Evolutionary conservation across 2,329 filamentous ascomycete genomes (phyloP).

Genomic region (Gnomoniopsis sp.): DNA sequence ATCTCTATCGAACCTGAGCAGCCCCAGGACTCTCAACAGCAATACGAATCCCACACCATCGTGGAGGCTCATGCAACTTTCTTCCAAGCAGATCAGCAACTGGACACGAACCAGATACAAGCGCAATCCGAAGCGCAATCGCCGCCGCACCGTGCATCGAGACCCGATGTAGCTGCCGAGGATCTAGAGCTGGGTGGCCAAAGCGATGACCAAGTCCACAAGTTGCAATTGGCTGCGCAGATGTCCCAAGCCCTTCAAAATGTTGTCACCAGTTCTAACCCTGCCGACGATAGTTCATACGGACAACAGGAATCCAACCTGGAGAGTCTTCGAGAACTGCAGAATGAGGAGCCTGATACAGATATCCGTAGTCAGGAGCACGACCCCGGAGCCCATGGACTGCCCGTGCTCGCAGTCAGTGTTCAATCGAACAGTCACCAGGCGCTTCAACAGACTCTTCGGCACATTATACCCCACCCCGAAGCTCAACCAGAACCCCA

Average conservation of each 20-base stretch:
- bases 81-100: conserved; percentile 14
- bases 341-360: conserved; percentile 21
- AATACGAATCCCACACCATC: conserved; percentile 14
- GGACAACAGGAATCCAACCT: conserved; percentile 15
- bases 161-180: conserved; percentile 44
- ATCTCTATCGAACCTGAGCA: conserved; percentile 9
- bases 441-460: conserved; percentile 27
- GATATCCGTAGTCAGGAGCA: conserved; percentile 24
- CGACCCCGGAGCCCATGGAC: conserved; percentile 20
- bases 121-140: conserved; percentile 33
- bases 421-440: conserved; percentile 35
- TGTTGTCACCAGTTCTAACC: conserved; percentile 46
- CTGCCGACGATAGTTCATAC: conserved; percentile 28
- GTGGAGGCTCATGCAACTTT: conserved; percentile 16
- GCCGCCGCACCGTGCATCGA: conserved; percentile 38
- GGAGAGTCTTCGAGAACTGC: conserved; percentile 18
- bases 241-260: conserved; percentile 52
- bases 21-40: conserved; percentile 4
- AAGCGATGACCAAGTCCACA: conserved; percentile 17
- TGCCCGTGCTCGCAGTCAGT: conserved; percentile 33
- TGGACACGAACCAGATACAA: conserved; percentile 22
- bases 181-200: conserved; percentile 58
- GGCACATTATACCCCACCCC: conserved; percentile 23
- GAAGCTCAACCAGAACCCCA: conserved; percentile 22
- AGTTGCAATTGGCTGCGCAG: conserved; percentile 55